Evolutionary conservation across 2,329 filamentous ascomycete genomes (phyloP).

Genomic region (Penicillium sp.): DNA sequence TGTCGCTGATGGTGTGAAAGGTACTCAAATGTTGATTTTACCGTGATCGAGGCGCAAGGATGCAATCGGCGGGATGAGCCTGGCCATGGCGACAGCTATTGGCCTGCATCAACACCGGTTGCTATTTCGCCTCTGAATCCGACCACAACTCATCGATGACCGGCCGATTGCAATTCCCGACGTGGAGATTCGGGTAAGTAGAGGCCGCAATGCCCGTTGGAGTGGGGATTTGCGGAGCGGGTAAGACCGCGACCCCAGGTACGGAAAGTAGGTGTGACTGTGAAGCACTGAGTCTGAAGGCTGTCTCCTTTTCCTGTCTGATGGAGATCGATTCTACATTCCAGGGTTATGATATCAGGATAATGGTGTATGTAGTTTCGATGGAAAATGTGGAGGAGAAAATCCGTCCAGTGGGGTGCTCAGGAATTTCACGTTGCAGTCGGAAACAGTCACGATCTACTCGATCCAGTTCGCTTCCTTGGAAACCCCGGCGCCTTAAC

Average conservation of each 20-base stretch:
- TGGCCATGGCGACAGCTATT: neutral
- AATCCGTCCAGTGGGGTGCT: constrained; percentile 3
- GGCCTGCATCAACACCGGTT: neutral
- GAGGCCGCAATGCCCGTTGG: neutral
- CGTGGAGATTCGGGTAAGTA: constrained; percentile 1
- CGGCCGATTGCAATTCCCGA: neutral
- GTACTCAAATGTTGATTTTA: neutral
- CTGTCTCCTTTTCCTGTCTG: neutral
- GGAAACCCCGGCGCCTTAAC: constrained; percentile 7
- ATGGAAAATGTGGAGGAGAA: neutral
- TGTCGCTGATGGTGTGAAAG: neutral
- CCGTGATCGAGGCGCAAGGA: neutral
- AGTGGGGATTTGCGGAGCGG: constrained; percentile 1
- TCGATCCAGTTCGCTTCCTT: constrained; percentile 11
- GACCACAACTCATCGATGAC: neutral
- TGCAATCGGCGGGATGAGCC: neutral
- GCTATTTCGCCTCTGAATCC: neutral
- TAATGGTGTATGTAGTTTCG: neutral
- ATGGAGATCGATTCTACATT: neutral
- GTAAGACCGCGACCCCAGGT: neutral
- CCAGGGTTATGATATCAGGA: neutral
- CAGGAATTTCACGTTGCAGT: constrained; percentile 6
- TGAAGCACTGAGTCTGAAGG: neutral
- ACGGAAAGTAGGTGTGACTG: neutral
- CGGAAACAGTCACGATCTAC: constrained; percentile 8